Base-by-base conservation (phyloP, 73 alveolate genomes). In the Blepharisma stoltei region DNA sequence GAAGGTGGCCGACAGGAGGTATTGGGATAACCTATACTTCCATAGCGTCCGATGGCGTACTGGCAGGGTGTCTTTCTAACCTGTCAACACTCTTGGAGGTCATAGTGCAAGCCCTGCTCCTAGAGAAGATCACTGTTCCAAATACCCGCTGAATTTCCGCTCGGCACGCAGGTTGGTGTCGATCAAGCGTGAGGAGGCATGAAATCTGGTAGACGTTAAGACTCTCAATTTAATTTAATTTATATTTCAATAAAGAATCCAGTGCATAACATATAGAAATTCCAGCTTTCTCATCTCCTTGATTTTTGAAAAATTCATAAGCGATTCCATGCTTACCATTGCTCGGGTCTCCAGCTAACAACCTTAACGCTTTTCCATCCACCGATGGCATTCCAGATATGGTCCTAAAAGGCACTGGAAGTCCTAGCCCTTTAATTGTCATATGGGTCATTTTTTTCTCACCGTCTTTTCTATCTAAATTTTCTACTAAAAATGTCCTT, bases 381-480 rank as follows among this genome's bases (percentile, higher is more conserved):
- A 89, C 91, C 14, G 89, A 85, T 8, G 98, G 96, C 75, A 90
- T 20, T 46, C 98, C 97, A 32, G 92, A 52, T 5, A 78, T 79
- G 8, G 98, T 93, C 54, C 7, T 78, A 11, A 60, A 71, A 6
- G 82, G 18, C 6, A 88, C 83, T 1, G 76, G 78, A 67, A 90
- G 75, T 6, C 98, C 98, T 32, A 90, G 68, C 7, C 98, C 98
- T 45, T 75, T 77, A 8, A 93, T 86, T 38, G 14, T 41, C 97
- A 93, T 86, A 6, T 88, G 85, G 50, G 86, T 73, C n/a, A 76
- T 53, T 50, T 88, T 88, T 5, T 83, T 82, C 32, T 90, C 86
- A 6, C 73, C 53, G 43, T 76, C 89, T 27, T 78, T 78, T 14
- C 89, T 86, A 14, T 90, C 93, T 73, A 66, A 78, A 37, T 83